Base-by-base conservation (phyloP, 306 rosid species). In the Lablab purpureus region DNA sequence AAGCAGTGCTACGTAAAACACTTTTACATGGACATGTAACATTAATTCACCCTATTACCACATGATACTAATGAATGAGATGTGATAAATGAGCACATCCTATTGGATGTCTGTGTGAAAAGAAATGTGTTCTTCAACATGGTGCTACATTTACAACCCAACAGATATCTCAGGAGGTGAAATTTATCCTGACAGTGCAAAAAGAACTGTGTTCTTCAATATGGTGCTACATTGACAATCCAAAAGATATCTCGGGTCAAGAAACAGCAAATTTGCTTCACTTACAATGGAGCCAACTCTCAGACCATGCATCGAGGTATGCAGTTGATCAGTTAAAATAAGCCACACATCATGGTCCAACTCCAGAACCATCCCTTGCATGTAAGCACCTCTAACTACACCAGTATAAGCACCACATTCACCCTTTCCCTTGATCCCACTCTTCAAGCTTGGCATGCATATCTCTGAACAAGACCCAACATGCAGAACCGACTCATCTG, bases 301-400 rank as follows among this genome's bases (percentile, higher is more conserved):
- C 72, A 95, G 81, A 82, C 97, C 88, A 83, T 92, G 99, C 0
- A 95, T 84, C 81, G 81, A 79, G 78, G 90, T 77, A 77, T 85
- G 84, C 15, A 86, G 55, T 72, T 82, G 89, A 58, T 86, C 92
- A 2, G 97, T 92, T 71, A 95, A 85, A 86, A 95, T 87, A 79
- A 95, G 95, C 95, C 99, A 95, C 41, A 95, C 97, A 50, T 89
- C 91, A 71, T 70, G 79, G 70, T 92, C 99, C 85, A 95, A 88
- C 92, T 95, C 98, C 65, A 91, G 67, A 84, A 84, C 89, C 97
- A 92, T 92, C 76, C 99, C 99, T 80, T 87, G 87, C 99, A 95
- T 87, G 76, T 92, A 80, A 45, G 90, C 81, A 19, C 91, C 97
- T 74, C 56, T 88, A 67, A 95, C 71, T 75, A 86, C 13, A 27